Conservation (phyloP, 2,329 filamentous ascomycete species). For the Aspergillus flavus region DNA sequence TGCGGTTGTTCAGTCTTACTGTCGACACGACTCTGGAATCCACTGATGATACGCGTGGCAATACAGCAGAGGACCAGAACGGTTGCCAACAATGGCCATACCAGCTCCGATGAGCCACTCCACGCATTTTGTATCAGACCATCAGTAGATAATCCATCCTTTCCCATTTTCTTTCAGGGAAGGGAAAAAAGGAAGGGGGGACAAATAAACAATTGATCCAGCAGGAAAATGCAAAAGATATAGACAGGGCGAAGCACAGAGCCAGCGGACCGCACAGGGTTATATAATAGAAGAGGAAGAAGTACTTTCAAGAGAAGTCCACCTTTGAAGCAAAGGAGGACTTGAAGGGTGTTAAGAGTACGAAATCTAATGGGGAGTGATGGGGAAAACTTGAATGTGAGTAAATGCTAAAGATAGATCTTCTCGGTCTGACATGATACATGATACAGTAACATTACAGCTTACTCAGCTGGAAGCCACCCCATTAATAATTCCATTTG, state of each 20-base stretch:
- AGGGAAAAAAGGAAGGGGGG: neutral
- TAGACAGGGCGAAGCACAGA: neutral
- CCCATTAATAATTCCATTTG: no score
- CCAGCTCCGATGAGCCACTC: conserved; percentile 24
- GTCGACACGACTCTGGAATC: conserved; percentile 34
- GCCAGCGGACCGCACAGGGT: neutral
- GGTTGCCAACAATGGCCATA: conserved; percentile 30
- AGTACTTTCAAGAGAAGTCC: neutral
- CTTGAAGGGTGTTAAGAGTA: neutral
- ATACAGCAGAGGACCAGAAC: conserved; percentile 37
- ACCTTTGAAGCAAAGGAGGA: neutral
- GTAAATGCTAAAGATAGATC: neutral
- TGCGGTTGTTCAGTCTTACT: conserved; percentile 27
- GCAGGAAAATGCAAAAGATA: neutral
- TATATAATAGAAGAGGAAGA: neutral
- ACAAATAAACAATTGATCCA: neutral
- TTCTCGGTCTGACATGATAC: neutral
- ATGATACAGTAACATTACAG: conserved; percentile 8
- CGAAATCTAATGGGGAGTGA: neutral
- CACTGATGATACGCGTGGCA: conserved; percentile 42
- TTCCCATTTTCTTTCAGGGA: neutral
- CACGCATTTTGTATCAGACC: conserved; percentile 23
- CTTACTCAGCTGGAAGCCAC: conserved; percentile 8
- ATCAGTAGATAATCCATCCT: conserved; percentile 23
- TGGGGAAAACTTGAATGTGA: neutral